Base-by-base conservation (phyloP, 768 basidiomycete species). In the Tephrocybe sp. region DNA sequence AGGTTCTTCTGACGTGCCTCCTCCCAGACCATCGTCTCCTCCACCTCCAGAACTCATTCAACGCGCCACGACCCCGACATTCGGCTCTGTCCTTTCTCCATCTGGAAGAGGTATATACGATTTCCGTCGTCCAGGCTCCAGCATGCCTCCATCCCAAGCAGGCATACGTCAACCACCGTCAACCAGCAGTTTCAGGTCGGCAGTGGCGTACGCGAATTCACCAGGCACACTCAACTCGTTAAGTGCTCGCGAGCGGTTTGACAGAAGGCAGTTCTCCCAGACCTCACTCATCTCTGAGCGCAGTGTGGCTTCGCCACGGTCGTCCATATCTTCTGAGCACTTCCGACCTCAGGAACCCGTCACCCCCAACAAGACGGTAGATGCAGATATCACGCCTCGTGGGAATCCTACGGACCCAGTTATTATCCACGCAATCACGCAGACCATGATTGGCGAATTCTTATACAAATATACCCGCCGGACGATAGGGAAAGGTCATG, bases 371-470 rank as follows among this genome's bases (percentile, higher is more conserved):
- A 77, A 73, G 59, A 68, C 70, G 5, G 73, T 71, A 1, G 74
- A 77, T 58, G 73, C 73, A 1, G 74, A 77, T 59, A 64, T 68
- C 32, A 74, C 75, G 0, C 69, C 74, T 31, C 68, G 72, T 8
- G 68, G 45, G 66, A 60, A 22, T 69, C 66, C 85, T 16, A 97
- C 96, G 22, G 96, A 99, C 63, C 95, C 94, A 3, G 71, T 77
- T 2, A 72, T 97, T 62, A 97, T 98, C 58, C 96, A 98, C 65
- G 89, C 95, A 1, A 98, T 98, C 60, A 99, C 97, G 13, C 96
- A 98, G 75, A 97, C 95, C 19, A 99, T 99, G 97, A 98, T 98
- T 58, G 96, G 97, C 44, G 96, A 98, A 75, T 98, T 94, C 71
- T 68, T 99, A 72, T 92, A 90, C 80, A 98, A 98, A 76, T 98